Evolutionary conservation across 1,284 basidiomycete species (phyloP), one percentile per base, ranked within the genome.

Genomic region (Ceratobasidium theobromae): DNA sequence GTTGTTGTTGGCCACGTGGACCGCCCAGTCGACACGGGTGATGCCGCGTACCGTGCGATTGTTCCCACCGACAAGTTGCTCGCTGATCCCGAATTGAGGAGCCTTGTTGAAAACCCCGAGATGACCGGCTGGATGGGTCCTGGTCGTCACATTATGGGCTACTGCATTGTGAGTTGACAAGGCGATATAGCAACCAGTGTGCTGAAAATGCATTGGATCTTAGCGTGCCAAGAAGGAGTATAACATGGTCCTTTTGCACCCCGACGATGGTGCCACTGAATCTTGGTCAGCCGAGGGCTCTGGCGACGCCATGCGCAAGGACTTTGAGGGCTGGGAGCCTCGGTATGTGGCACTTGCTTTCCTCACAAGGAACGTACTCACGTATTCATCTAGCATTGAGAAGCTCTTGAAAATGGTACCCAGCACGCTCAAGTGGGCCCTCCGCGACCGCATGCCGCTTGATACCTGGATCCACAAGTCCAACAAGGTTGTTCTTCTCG

Each of bases 101-200:
- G 73, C n/a, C 73, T 83, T 8, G 73, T 82, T 1, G 76, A 79
- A n/a, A 72, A 76, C 9, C 78, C 79, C 9, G 77, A 77, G 58
- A 74, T 77, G 64, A 78, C 76, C 12, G 74, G 76, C 28, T 82
- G 81, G 80, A 79, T 83, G 76, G 81, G 80, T 3, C 80, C 81
- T 1, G 70, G 73, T 1, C 75, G 76, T 53, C 81, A 82, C 69
- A 71, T 80, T 21, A 78, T 81, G 58, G 78, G 76, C 3, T 81
- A 81, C 68, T 76, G 75, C 67, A 78, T 81, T 46, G 74, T 73
- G 48, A 54, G 73, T 69, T n/a, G n/a, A n/a, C n/a, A n/a, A n/a
- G n/a, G n/a, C n/a, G n/a, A n/a, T n/a, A n/a, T n/a, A n/a, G n/a
- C n/a, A n/a, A n/a, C 18, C 9, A 21, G 43, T 45, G 43, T 45